Conservation (phyloP, 164 flowering plant species). For the Annona cherimola region DNA sequence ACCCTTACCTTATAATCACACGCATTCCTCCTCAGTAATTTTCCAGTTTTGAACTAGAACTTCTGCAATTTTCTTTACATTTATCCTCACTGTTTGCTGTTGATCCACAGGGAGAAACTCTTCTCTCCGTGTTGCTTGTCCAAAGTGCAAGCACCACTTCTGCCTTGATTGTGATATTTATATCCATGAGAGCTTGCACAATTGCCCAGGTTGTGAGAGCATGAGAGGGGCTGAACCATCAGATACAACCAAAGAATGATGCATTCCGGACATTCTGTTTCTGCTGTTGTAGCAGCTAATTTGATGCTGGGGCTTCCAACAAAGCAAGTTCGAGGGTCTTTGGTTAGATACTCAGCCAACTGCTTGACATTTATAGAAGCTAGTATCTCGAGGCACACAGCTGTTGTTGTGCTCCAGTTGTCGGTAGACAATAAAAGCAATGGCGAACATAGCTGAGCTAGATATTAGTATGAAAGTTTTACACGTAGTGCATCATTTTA, state of each 20-base stretch:
- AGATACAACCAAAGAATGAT: slow-evolving; percentile 2
- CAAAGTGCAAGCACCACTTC: slow-evolving; percentile 71
- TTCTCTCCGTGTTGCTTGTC: slow-evolving; percentile 58
- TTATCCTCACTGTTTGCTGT: not conserved
- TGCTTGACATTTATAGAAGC: not conserved
- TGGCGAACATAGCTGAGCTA: too few relatives aligned
- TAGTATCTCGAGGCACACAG: not conserved
- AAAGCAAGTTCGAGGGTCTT: not conserved
- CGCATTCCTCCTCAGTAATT: not conserved
- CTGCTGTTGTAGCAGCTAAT: not conserved
- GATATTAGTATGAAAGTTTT: too few relatives aligned
- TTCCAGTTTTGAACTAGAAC: not conserved
- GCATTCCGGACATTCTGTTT: not conserved
- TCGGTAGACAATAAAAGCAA: too few relatives aligned
- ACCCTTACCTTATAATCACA: not conserved
- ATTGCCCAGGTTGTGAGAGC: slow-evolving; percentile 97
- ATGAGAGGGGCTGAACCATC: slow-evolving; percentile 29
- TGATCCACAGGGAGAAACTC: slow-evolving; percentile 55
- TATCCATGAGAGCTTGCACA: slow-evolving; percentile 94
- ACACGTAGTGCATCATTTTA: too few relatives aligned
- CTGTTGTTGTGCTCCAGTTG: too few relatives aligned
- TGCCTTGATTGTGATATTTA: slow-evolving; percentile 96
- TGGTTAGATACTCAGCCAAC: not conserved
- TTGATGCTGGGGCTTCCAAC: not conserved
- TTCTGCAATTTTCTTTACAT: not conserved